These are phyloP conservation scores for Dictyostelium purpureum DNA, from an alignment of 78 protist genomes.

Conservation along the genomic window DNA sequence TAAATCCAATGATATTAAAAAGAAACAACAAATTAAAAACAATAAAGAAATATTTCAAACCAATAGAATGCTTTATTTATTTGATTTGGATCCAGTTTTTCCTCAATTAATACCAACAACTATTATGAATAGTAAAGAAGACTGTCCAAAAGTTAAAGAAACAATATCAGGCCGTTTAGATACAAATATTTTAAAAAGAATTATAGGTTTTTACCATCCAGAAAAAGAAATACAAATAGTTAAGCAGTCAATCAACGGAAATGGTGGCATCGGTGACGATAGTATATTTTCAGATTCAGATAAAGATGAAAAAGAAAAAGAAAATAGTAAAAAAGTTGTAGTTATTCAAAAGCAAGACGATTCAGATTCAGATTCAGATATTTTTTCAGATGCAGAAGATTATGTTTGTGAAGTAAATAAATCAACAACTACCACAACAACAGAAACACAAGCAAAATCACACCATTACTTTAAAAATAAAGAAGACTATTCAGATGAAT, in stretches of 20 bases:
- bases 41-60: slow-evolving; percentile 36
- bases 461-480: neutral
- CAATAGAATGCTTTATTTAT: slow-evolving; percentile 44
- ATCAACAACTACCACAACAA: neutral
- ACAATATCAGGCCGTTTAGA: neutral
- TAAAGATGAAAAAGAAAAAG: neutral
- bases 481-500: slow-evolving; percentile 3
- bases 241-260: neutral
- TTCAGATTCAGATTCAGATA: slow-evolving; percentile 1
- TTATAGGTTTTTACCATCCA: slow-evolving; percentile 3
- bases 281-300: neutral
- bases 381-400: slow-evolving; percentile 68
- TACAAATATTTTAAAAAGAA: neutral
- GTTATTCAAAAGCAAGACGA: neutral
- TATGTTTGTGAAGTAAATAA: slow-evolving; percentile 14
- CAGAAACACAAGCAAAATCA: neutral
- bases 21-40: neutral
- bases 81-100: slow-evolving; percentile 61
- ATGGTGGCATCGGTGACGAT: neutral
- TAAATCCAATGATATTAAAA: neutral
- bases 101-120: slow-evolving; percentile 47
- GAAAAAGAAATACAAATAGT: neutral
- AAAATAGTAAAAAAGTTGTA: neutral
- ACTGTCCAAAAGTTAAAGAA: slow-evolving; percentile 17
- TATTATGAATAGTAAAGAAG: slow-evolving; percentile 17